phyloP scores from a whole-genome alignment of 2,329 filamentous ascomycete genomes.

The Colletotrichum gloeosporioides region DNA sequence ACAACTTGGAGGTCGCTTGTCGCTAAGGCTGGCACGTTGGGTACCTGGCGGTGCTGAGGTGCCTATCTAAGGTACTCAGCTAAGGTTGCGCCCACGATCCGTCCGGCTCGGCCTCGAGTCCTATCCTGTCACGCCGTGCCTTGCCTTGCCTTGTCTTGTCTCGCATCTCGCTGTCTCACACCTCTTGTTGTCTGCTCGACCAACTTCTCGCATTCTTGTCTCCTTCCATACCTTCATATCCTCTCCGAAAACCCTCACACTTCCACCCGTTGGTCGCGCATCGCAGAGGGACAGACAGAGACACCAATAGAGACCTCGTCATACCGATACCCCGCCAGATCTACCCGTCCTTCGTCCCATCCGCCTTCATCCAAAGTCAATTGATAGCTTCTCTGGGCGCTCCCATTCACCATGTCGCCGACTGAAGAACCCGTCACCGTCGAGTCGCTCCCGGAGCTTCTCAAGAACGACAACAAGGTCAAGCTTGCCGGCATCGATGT shows the following conservation, averaged over 20 bases:
- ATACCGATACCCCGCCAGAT: not conserved
- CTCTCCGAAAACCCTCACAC: not conserved
- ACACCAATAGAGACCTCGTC: not conserved
- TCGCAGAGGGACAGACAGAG: not conserved
- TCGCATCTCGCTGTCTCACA: not conserved
- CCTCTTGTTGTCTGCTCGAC: not conserved
- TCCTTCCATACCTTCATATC: not conserved
- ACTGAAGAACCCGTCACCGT: slow-evolving; percentile 53
- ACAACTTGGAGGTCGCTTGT: not conserved
- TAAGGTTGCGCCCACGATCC: slow-evolving; percentile 5
- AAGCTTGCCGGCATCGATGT: slow-evolving; percentile 90
- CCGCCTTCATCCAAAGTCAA: slow-evolving; percentile 16
- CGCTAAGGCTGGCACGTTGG: not conserved
- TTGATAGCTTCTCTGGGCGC: not conserved
- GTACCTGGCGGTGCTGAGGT: not conserved
- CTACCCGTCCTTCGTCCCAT: slow-evolving; percentile 5
- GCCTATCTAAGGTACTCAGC: not conserved
- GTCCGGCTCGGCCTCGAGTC: not conserved
- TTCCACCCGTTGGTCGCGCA: not conserved
- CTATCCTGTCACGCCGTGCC: not conserved
- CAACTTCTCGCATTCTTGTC: not conserved
- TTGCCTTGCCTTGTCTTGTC: not conserved
- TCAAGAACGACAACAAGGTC: slow-evolving; percentile 76
- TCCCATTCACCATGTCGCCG: slow-evolving; percentile 28
- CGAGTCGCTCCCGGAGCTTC: slow-evolving; percentile 69